Evolutionary conservation across 169 alveolate genomes (phyloP), one percentile per base, ranked within the genome.

Genomic region (Babesia caballi): DNA sequence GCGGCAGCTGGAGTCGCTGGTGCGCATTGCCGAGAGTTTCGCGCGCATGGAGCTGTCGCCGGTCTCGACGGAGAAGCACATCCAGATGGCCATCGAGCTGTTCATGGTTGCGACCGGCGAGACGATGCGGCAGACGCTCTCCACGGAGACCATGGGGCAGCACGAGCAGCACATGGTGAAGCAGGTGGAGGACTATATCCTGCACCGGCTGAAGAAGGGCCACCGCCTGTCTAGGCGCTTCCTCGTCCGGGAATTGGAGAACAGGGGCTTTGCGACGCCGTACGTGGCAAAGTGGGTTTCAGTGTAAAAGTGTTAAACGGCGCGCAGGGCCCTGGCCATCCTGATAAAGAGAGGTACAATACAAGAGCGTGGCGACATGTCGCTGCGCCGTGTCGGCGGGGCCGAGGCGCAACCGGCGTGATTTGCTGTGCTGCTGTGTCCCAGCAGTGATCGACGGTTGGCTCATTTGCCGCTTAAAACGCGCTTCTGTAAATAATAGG

Each of bases 1-100:
- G 28, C 93, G 99, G 36, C 98, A 98, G 91, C 90, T 98, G 35
- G 99, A 98, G 86, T 98, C 99, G 23, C 91, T 98, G 38, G 96
- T 96, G 33, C 94, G 99, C 63, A 65, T 97, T 15, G 93, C 98
- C 21, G 99, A 97, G 84, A 91, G 93, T 66, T 91, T 93, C 50
- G 97, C 97, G 21, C 84, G 92, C 28, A 93, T 93, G 97, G 97
- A 93, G 67, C 78, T 93, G 76, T 90, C 92, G 36, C 93, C 89
- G 33, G 61, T 91, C 23, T 96, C 96, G 30, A 84, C 91, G 57
- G 96, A 91, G 53, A 88, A 90, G 41, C 97, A 93, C 63, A 92
- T 93, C 12, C 94, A 93, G 67, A 91, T 92, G 95, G 95, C 97
- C 2, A 91, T 93, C 28, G 94, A 93, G 69, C 82, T 93, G 44